Percentiles rank a stretch among this genome's conserved stretches.
Conservation (phyloP, 2,329 filamentous ascomycete genomes). For the Penicillium aurantiogriseum region DNA sequence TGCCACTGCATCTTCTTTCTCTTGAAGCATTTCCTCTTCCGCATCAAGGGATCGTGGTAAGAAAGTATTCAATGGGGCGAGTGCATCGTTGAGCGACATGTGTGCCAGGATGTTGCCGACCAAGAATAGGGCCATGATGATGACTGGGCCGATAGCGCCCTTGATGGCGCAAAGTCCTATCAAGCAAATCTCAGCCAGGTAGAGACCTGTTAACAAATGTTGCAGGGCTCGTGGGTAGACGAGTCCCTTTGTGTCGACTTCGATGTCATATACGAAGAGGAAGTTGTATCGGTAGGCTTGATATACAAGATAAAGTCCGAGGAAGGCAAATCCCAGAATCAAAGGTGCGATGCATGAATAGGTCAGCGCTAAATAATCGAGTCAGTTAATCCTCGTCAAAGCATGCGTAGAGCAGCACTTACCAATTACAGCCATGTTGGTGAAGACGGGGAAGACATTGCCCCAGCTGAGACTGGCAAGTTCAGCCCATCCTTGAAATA, state of each 20-base stretch:
- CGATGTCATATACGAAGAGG: constrained; percentile 77
- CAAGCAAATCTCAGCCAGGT: constrained; percentile 78
- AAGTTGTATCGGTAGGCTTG: constrained; percentile 88
- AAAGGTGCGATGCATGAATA: constrained; percentile 87
- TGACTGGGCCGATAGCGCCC: constrained; percentile 61
- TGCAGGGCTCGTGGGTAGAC: constrained; percentile 83
- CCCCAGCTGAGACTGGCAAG: constrained; percentile 80
- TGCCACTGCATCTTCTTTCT: constrained; percentile 34
- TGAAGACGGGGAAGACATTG: constrained; percentile 72
- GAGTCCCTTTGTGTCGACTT: constrained; percentile 82
- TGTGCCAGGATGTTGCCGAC: constrained; percentile 75
- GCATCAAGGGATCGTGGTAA: constrained; percentile 68
- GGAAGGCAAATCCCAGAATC: constrained; percentile 75
- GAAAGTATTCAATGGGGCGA: constrained; percentile 55
- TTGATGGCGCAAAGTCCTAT: constrained; percentile 79
- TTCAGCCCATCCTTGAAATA: constrained; percentile 72
- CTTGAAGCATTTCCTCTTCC: constrained; percentile 49
- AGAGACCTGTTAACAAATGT: constrained; percentile 79
- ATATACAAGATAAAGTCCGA: constrained; percentile 78
- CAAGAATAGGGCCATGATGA: constrained; percentile 74
- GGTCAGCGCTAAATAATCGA: constrained; percentile 61
- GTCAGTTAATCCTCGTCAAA: constrained; percentile 6
- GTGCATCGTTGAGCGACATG: constrained; percentile 51
- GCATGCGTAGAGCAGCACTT: constrained; percentile 31
- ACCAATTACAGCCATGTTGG: constrained; percentile 81